Evolutionary conservation across 257 asterid genomes (phyloP), one percentile per base, ranked within the genome.

Genomic region (Fraxinus cuspidata): DNA sequence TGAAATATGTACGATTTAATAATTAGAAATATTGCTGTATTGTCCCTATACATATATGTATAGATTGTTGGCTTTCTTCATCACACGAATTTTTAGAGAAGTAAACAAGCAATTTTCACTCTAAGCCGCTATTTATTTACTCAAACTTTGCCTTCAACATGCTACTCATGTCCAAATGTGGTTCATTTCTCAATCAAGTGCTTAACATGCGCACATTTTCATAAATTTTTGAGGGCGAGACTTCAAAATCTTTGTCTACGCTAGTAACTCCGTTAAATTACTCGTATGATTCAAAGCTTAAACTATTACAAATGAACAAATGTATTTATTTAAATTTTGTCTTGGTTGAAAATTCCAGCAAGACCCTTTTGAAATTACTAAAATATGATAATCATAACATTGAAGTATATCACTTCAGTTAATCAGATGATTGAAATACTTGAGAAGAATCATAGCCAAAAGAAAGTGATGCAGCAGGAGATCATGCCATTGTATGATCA

Each of bases 381-480:
- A 18, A 53, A 53, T 53, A 6, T 1, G 64, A 53, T 53, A 53
- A 19, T 53, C 64, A 53, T 53, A 53, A 53, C 64, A 19, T 19
- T 51, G 21, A 51, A 12, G 21, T 18, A 0, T 51, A 51, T 51
- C 49, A 42, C 49, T 40, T 42, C 49, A 42, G 60, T 51, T 16
- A 53, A n/a, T n/a, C 64, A 47, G 64, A 53, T 53, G 64, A 53
- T 53, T 53, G 64, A 53, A 53, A 19, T 53, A n/a, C 64, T 53
- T n/a, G n/a, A 19, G 64, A 53, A 53, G 64, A 53, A 19, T 53
- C 25, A 5, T 53, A 53, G 64, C 64, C 12, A 53, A 53, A n/a
- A 53, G 64, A 53, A 53, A 19, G 21, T 53, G 64, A 19, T 53
- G 64, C 25, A 53, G 27, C 64, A 53, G 25, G 64, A 53, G 64